Percentiles rank a stretch among this genome's conserved stretches.
These are phyloP conservation scores for Phytophthora sp. DNA, from an alignment of 352 stramenopile genomes.

Conservation along the genomic window DNA sequence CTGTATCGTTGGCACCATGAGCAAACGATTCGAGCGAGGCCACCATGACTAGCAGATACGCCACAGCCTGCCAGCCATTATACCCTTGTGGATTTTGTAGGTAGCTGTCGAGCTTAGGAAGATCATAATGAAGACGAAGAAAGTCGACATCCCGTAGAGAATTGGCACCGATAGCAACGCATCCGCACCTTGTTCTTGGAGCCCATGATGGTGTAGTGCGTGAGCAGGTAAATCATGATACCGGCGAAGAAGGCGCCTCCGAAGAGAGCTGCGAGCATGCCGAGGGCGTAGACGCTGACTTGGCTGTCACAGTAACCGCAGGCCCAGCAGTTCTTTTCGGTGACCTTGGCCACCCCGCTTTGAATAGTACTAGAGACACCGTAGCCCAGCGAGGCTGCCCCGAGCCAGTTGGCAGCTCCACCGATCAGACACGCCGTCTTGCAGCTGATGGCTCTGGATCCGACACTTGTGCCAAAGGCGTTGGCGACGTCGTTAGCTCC, in stretches of 20 bases:
- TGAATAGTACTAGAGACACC: slow-evolving; percentile 80
- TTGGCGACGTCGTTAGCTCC: slow-evolving; percentile 91
- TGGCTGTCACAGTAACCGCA: slow-evolving; percentile 54
- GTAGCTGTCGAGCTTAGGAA: slow-evolving; percentile 41
- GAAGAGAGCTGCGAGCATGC: slow-evolving; percentile 69
- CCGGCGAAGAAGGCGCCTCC: slow-evolving; percentile 48
- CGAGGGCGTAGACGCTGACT: slow-evolving; percentile 62
- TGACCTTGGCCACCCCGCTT: slow-evolving; percentile 40
- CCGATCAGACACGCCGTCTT: slow-evolving; percentile 73
- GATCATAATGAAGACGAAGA: slow-evolving; percentile 55
- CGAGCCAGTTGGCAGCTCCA: slow-evolving; percentile 78
- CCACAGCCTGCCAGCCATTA: too few species aligned
- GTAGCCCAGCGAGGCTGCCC: slow-evolving; percentile 81
- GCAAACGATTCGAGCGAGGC: slow-evolving; percentile 74
- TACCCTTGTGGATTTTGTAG: slow-evolving; percentile 12
- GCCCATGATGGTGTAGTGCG: slow-evolving; percentile 56
- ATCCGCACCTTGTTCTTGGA: slow-evolving; percentile 30
- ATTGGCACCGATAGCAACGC: slow-evolving; percentile 50
- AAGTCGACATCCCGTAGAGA: slow-evolving; percentile 53
- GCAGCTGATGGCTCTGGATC: too few species aligned
- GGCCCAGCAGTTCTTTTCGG: slow-evolving; percentile 29
- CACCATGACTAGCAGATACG: slow-evolving; percentile 80
- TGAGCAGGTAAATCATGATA: slow-evolving; percentile 60
- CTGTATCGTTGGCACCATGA: slow-evolving; percentile 84
- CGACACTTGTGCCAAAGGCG: slow-evolving; percentile 79